These are phyloP conservation scores for Zoysia pacifica DNA, from an alignment of 176 grass and related monocot genomes.

Conservation along the genomic window DNA sequence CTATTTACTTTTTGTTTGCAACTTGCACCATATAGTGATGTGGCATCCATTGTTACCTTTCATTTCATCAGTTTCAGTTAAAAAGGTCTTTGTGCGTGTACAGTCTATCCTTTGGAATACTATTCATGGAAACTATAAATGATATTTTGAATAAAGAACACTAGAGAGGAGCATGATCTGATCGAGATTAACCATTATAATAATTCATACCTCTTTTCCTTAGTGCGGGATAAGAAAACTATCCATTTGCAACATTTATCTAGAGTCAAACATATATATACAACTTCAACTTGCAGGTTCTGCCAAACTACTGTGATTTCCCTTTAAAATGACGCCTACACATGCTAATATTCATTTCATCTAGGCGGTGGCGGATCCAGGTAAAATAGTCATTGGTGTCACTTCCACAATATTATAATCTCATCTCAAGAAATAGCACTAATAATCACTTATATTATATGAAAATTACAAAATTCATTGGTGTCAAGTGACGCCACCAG, in stretches of 20 bases:
- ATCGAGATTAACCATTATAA: background rate
- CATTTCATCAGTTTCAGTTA: background rate
- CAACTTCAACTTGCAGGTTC: background rate
- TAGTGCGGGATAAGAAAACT: background rate
- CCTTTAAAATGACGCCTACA: background rate
- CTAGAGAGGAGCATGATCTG: background rate
- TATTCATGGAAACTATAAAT: background rate
- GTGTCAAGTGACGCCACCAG: too few species aligned
- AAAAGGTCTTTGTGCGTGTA: background rate
- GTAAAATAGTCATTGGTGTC: too few species aligned
- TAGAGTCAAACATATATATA: slow-evolving; percentile 5
- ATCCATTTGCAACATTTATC: background rate
- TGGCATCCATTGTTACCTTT: background rate
- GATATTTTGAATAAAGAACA: background rate
- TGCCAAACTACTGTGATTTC: background rate
- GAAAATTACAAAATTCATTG: too few species aligned
- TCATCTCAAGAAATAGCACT: too few species aligned
- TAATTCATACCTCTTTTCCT: background rate
- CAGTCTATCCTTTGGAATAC: background rate
- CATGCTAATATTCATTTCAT: slow-evolving; percentile 8
- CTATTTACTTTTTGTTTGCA: background rate
- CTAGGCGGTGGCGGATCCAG: too few species aligned
- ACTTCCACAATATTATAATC: too few species aligned
- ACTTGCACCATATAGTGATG: slow-evolving; percentile 23
- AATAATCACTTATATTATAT: too few species aligned